A percentile compares a stretch with the other conserved stretches of the same genome.
Evolutionary conservation across 352 stramenopile genomes (phyloP).

Genomic region (Globisporangium okanoganense): DNA sequence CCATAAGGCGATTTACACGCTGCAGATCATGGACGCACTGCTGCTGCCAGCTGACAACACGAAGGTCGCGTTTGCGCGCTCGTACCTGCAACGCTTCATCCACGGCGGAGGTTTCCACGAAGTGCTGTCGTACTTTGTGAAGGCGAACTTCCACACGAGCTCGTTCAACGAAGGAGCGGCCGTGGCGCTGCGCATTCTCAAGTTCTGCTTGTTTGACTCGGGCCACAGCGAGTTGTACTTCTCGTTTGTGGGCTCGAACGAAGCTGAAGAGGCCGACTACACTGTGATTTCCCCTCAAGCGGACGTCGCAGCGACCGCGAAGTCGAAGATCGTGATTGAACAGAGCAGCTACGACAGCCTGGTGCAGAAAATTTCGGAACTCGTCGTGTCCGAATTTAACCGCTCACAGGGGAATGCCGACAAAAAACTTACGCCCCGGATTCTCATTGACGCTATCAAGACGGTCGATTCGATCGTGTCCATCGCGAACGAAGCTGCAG

Average conservation of each 20-base stretch:
- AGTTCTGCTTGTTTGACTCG: conserved; percentile 80
- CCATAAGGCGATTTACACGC: conserved; percentile 81
- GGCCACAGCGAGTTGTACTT: conserved; percentile 50
- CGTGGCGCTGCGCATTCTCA: conserved; percentile 78
- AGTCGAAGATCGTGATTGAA: conserved; percentile 51
- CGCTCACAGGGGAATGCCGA: conserved; percentile 30
- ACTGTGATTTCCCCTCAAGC: conserved; percentile 12
- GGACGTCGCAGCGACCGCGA: conserved; percentile 11
- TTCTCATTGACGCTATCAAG: conserved; percentile 83
- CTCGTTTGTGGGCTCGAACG: conserved; percentile 11
- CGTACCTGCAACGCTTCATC: conserved; percentile 73
- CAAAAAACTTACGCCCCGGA: conserved; percentile 53
- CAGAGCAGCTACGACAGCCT: conserved; percentile 64
- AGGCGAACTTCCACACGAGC: conserved; percentile 56
- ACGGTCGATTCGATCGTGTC: conserved; percentile 77
- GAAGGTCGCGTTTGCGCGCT: conserved; percentile 52
- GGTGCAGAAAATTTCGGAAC: conserved; percentile 70
- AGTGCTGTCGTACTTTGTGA: conserved; percentile 82
- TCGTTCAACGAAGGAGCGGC: conserved; percentile 84
- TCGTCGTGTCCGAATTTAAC: conserved; percentile 72
- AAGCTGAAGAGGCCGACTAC: conserved; percentile 18
- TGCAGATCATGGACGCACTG: conserved; percentile 85
- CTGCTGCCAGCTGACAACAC: conserved; percentile 64
- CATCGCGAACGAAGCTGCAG: conserved; percentile 55
- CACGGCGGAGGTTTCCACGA: conserved; percentile 74